These are phyloP conservation scores for Grosmannia penicillata DNA, from an alignment of 2,329 filamentous ascomycete species.

Conservation along the genomic window DNA sequence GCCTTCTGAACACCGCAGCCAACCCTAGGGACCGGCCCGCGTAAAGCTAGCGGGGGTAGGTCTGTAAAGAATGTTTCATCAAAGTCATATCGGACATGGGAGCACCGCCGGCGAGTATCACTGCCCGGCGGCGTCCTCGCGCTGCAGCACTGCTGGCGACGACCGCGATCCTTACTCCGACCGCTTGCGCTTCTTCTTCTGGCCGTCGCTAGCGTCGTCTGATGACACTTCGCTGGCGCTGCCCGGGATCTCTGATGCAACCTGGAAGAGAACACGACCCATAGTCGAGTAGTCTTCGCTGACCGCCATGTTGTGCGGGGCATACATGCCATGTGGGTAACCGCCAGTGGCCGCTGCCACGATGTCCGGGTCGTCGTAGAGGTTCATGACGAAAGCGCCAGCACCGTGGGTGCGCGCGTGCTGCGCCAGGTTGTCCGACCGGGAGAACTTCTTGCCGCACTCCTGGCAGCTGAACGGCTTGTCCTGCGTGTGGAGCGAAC, in stretches of 20 bases:
- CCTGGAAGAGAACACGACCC: constrained; percentile 70
- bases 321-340: constrained; percentile 18
- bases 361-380: constrained; percentile 56
- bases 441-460: constrained; percentile 98
- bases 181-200: constrained; percentile 69
- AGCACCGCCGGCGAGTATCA: constrained; percentile 14
- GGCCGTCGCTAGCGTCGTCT: constrained; percentile 33
- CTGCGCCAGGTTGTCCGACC: constrained; percentile 92
- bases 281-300: constrained; percentile 52
- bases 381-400: constrained; percentile 80
- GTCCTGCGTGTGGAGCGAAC: constrained; percentile 93
- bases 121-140: not conserved
- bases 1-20: constrained; percentile 10
- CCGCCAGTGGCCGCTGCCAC: constrained; percentile 16
- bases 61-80: constrained; percentile 20
- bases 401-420: constrained; percentile 88
- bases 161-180: constrained; percentile 30
- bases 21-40: constrained; percentile 14
- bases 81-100: constrained; percentile 25
- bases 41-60: constrained; percentile 15
- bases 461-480: constrained; percentile 97
- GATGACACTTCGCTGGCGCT: constrained; percentile 45
- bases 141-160: too few species aligned
- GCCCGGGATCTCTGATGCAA: constrained; percentile 57
- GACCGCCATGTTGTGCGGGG: constrained; percentile 18